phyloP scores from a whole-genome alignment of 306 rosid species.

The Prunus armeniaca region DNA sequence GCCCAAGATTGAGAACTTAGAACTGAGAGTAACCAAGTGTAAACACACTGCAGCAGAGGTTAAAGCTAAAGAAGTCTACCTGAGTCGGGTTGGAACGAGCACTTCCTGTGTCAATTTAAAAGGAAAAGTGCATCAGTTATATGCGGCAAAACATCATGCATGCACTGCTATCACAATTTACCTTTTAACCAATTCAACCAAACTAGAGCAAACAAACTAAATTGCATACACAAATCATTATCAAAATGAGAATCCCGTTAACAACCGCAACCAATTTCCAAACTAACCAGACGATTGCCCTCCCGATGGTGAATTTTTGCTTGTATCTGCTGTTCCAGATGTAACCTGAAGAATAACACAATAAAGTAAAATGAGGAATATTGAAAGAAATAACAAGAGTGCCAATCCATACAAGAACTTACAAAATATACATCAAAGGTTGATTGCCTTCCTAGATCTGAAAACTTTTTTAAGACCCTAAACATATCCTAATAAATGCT shows the following conservation, averaged over 20 bases:
- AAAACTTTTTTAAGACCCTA: background rate
- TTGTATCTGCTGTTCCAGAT: slow-evolving; percentile 40
- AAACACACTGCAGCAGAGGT: background rate
- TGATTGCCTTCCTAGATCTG: background rate
- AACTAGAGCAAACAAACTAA: background rate
- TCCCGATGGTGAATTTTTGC: slow-evolving; percentile 42
- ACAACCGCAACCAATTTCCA: slow-evolving; percentile 2
- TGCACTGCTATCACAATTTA: background rate
- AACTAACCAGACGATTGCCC: slow-evolving; percentile 70
- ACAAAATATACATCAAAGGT: background rate
- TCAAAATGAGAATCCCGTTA: background rate
- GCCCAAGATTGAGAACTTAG: background rate
- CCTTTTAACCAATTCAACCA: background rate
- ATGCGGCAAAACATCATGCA: background rate
- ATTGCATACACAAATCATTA: background rate
- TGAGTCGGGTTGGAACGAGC: slow-evolving; percentile 40
- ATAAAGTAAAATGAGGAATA: slow-evolving; percentile 7
- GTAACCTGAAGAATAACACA: slow-evolving; percentile 43
- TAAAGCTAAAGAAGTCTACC: slow-evolving; percentile 39
- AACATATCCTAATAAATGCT: background rate
- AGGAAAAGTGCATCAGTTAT: slow-evolving; percentile 4
- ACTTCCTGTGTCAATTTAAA: slow-evolving; percentile 41
- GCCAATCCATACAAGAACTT: background rate
- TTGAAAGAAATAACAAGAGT: background rate
- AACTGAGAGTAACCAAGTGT: background rate